Evolutionary conservation across 2,329 filamentous ascomycete species (phyloP), one percentile per base, ranked within the genome.

Genomic region (Aspergillus sclerotialis): DNA sequence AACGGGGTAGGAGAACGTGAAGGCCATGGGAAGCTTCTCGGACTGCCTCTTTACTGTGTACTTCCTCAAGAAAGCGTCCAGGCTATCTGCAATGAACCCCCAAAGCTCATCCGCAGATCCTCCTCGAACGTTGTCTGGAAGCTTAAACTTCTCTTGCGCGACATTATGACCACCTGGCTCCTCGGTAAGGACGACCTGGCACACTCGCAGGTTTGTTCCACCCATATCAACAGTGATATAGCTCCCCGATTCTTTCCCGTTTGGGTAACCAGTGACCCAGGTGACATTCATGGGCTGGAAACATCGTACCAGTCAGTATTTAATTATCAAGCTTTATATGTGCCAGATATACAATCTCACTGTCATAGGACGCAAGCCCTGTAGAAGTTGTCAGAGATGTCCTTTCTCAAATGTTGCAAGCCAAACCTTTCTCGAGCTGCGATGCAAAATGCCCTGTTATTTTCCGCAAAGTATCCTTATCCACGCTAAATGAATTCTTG

Each of bases 1-100:
- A 12, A 86, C 85, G 3, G 88, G 87, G 56, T 90, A 94, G 1
- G 84, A 90, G 64, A 94, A 94, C 11, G 87, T 93, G 65, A 93
- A 93, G 48, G 86, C 84, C 3, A 94, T 73, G 10, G 83, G 82
- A n/a, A 82, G 48, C 43, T 75, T 69, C 26, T 64, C 28, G 4
- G 19, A 17, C 1, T 25, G n/a, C 21, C 9, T 35, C 43, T 63
- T 59, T 39, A 54, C 58, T 35, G 75, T 72, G 13, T 88, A 80
- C 38, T 82, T 80, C 53, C 85, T 74, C 33, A 93, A 73, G 58
- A 94, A 94, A 52, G 84, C 78, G 57, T 82, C 72, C 30, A 93
- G 67, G 55, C 84, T 88, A 57, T 89, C 84, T 50, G 86, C 84
- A 55, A 93, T 82, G 61, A 90, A 92, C 46, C 83, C 82, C 83